Percentiles rank a stretch among this genome's conserved stretches.
Conservation (phyloP, 106 monocot species). For the Apostasia ramifera region DNA sequence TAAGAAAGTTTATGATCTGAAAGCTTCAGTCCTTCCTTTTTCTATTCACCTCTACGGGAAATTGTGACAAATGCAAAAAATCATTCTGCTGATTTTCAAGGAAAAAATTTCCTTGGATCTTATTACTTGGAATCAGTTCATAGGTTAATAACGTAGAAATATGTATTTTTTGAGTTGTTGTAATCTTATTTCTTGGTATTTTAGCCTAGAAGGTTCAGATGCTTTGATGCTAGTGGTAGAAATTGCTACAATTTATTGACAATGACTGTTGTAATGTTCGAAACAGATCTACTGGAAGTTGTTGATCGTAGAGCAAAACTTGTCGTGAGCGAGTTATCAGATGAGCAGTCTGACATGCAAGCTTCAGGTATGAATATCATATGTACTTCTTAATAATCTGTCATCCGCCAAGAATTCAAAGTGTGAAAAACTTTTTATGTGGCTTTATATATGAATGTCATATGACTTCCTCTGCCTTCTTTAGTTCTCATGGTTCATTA, state of each 20-base stretch:
- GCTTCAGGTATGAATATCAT: constrained; percentile 50
- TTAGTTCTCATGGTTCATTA: not conserved
- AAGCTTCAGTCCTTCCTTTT: no score
- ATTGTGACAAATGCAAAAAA: no score
- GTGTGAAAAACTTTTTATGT: not conserved
- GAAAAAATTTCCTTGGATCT: not conserved
- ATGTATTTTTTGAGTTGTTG: not conserved
- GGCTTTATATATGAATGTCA: not conserved
- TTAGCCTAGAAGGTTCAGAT: not conserved
- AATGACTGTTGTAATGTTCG: not conserved
- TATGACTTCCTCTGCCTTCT: not conserved
- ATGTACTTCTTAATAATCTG: not conserved
- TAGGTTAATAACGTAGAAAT: not conserved
- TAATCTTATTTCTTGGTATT: not conserved
- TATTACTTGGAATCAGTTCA: not conserved
- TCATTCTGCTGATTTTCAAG: not conserved
- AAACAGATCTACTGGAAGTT: constrained; percentile 79
- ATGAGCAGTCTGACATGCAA: constrained; percentile 61
- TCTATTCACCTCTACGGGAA: no score
- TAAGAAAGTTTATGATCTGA: no score
- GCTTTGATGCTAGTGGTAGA: not conserved
- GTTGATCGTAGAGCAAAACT: constrained; percentile 96
- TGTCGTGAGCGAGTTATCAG: constrained; percentile 70
- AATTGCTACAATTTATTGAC: not conserved
- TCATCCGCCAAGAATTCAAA: no score